phyloP scores from a whole-genome alignment of 176 grass and related monocot species.

The Paspalum notatum region DNA sequence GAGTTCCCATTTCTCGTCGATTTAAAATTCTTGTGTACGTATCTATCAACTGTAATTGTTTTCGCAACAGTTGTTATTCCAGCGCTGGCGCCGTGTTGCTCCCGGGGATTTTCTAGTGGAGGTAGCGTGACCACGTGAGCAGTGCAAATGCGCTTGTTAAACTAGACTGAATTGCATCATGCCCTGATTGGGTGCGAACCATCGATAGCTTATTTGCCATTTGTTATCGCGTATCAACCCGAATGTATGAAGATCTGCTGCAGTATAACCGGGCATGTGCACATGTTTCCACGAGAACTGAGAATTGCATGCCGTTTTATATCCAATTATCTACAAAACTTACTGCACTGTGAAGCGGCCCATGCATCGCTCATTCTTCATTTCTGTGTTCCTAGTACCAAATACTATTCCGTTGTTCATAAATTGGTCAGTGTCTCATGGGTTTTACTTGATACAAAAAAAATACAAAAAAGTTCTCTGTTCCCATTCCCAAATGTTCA shows the following conservation, averaged over 20 bases:
- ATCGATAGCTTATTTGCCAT: background rate
- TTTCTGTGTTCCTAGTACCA: background rate
- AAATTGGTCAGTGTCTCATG: too few relatives aligned
- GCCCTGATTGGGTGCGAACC: background rate
- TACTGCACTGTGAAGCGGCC: background rate
- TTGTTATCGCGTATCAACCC: background rate
- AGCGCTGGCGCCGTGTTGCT: background rate
- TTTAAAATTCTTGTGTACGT: conserved; percentile 23
- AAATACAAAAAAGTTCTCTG: too few relatives aligned
- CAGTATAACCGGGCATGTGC: background rate
- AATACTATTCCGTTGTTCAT: background rate
- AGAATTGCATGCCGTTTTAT: background rate
- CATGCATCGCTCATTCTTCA: background rate
- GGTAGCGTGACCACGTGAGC: too few relatives aligned
- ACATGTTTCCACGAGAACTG: background rate
- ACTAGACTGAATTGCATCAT: background rate
- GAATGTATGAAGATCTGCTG: background rate
- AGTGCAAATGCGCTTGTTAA: background rate
- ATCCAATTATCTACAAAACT: background rate
- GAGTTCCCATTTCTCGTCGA: conserved; percentile 37
- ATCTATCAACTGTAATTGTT: conserved; percentile 13
- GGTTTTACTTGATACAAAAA: too few relatives aligned
- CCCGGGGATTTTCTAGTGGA: too few relatives aligned
- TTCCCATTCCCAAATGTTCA: background rate
- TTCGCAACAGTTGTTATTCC: background rate